Conservation (phyloP, 2,329 filamentous ascomycete species). For the Dothiorella sarmentorum region DNA sequence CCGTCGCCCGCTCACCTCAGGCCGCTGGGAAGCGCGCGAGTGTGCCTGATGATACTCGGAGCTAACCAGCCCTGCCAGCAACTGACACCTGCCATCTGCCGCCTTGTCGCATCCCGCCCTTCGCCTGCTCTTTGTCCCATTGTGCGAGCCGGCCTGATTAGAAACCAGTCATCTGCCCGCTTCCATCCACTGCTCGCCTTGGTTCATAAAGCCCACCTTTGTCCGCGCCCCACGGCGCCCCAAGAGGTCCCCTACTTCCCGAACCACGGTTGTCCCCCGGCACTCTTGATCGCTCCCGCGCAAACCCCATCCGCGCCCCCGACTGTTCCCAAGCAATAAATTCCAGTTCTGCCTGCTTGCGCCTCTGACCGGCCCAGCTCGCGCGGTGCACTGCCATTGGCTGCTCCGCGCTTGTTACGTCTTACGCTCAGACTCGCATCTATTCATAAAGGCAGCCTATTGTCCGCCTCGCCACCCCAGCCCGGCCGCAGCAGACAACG, state of each 20-base stretch:
- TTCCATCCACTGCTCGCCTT: slow-evolving; percentile 11
- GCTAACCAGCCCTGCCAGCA: slow-evolving; percentile 18
- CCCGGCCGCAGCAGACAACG: slow-evolving; percentile 17
- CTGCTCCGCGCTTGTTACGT: slow-evolving; percentile 13
- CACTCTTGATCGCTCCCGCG: neutral
- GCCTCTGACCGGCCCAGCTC: slow-evolving; percentile 13
- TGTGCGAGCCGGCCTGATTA: slow-evolving; percentile 19
- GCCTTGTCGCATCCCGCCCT: slow-evolving; percentile 18
- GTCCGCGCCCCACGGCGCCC: slow-evolving; percentile 10
- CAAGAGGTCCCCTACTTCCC: neutral
- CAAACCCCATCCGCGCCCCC: neutral
- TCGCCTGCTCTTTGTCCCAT: slow-evolving; percentile 18
- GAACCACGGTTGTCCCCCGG: neutral
- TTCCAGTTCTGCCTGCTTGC: slow-evolving; percentile 15
- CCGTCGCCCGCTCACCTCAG: slow-evolving; percentile 15
- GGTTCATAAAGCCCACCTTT: slow-evolving; percentile 17
- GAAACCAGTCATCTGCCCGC: slow-evolving; percentile 18
- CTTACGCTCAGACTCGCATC: slow-evolving; percentile 16
- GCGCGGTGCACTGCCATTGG: slow-evolving; percentile 15
- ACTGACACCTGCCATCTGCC: slow-evolving; percentile 18
- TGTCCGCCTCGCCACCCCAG: slow-evolving; percentile 18
- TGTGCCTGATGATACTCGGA: slow-evolving; percentile 17
- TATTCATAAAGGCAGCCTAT: slow-evolving; percentile 18
- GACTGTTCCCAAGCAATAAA: neutral
- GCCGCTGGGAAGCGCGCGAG: slow-evolving; percentile 17